phyloP scores from a whole-genome alignment of 805 yeast genomes.

The Ogataea degrootiae region DNA sequence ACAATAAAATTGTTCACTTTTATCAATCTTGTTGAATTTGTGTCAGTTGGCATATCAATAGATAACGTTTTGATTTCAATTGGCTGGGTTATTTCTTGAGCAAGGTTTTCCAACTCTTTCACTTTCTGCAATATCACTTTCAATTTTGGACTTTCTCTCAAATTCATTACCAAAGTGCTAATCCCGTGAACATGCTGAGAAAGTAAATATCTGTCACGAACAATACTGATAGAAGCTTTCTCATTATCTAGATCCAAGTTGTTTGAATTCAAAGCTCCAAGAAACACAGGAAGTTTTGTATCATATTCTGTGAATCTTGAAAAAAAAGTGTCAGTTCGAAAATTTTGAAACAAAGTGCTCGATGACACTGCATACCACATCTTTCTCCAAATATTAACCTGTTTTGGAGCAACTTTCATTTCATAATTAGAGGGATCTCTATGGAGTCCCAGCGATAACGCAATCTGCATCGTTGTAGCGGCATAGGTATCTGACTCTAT shows the following conservation, averaged over 20 bases:
- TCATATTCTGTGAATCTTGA: conserved; percentile 35
- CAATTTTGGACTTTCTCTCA: conserved; percentile 32
- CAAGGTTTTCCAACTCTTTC: conserved; percentile 31
- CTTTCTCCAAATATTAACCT: conserved; percentile 51
- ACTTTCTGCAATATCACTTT: conserved; percentile 30
- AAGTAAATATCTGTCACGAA: conserved; percentile 28
- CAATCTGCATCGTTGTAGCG: conserved; percentile 39
- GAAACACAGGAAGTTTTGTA: conserved; percentile 38
- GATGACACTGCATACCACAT: conserved; percentile 48
- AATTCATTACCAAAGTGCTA: conserved; percentile 28
- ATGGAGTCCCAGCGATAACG: conserved; percentile 41
- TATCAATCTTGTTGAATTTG: conserved; percentile 14
- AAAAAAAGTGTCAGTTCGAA: conserved; percentile 28
- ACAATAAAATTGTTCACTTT: conserved; percentile 15
- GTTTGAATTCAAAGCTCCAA: conserved; percentile 28
- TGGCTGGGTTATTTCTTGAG: conserved; percentile 7
- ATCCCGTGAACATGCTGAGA: conserved; percentile 28
- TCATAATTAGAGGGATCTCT: conserved; percentile 38
- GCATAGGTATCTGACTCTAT: conserved; percentile 36
- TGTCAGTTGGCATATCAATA: conserved; percentile 7
- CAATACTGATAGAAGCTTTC: conserved; percentile 29
- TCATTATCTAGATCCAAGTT: conserved; percentile 35
- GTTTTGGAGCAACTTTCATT: conserved; percentile 25
- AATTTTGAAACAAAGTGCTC: conserved; percentile 38
- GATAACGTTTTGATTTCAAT: conserved; percentile 22